A percentile compares a stretch with the other conserved stretches of the same genome.
These are phyloP conservation scores for Drechslerella dactyloides DNA, from an alignment of 2,329 filamentous ascomycete genomes.

Conservation along the genomic window DNA sequence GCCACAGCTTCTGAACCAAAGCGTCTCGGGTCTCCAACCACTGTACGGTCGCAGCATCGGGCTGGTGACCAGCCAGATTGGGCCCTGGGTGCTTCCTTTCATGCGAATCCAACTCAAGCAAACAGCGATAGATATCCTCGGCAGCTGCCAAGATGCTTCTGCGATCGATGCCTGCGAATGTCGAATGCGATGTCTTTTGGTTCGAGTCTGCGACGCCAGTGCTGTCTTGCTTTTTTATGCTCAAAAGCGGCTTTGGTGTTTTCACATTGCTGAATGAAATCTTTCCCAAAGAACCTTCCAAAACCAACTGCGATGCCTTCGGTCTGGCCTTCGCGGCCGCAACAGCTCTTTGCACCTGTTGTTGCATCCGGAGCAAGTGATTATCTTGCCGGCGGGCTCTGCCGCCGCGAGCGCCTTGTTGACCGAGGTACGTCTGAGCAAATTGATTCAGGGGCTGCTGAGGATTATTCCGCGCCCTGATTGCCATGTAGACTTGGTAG, in stretches of 20 bases:
- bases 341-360: constrained; percentile 95
- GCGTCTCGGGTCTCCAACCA: constrained; percentile 75
- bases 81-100: constrained; percentile 78
- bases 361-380: constrained; percentile 98
- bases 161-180: constrained; percentile 68
- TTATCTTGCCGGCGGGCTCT: constrained; percentile 71
- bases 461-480: constrained; percentile 87
- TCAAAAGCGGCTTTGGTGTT: constrained; percentile 91
- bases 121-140: constrained; percentile 81
- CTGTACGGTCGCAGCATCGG: constrained; percentile 75
- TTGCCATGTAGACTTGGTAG: constrained; percentile 95
- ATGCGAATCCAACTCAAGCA: constrained; percentile 95
- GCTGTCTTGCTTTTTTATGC: constrained; percentile 84
- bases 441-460: constrained; percentile 94
- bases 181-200: constrained; percentile 31
- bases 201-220: constrained; percentile 9
- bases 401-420: constrained; percentile 79
- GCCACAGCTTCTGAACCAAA: constrained; percentile 84
- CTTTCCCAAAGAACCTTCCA: constrained; percentile 94
- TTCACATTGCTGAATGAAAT: constrained; percentile 99
- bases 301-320: constrained; percentile 95
- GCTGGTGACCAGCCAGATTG: constrained; percentile 65
- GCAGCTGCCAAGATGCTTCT: constrained; percentile 86
- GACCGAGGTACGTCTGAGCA: constrained; percentile 95
- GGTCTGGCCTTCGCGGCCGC: constrained; percentile 97